Percentiles rank a stretch among this genome's conserved stretches.
These are phyloP conservation scores for Heracleum sosnowskyi DNA, from an alignment of 129 eudicot species.

Conservation along the genomic window DNA sequence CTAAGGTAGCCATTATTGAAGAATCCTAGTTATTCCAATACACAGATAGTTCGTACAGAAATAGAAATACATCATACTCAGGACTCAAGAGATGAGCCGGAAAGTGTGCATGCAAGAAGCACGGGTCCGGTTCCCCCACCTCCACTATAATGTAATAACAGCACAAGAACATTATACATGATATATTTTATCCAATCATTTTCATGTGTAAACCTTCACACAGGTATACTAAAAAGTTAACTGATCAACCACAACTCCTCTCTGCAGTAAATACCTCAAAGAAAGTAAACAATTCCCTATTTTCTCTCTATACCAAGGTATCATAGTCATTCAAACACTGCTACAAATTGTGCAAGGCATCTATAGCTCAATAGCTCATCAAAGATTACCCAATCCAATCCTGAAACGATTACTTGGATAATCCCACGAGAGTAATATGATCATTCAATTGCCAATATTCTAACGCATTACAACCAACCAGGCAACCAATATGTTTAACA, in stretches of 20 bases:
- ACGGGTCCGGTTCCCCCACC: too few species aligned
- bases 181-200: background rate
- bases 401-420: background rate
- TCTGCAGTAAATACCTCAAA: background rate
- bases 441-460: background rate
- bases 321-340: constrained; percentile 11
- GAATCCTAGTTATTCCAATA: too few species aligned
- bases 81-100: too few species aligned
- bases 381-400: background rate
- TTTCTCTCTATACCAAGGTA: constrained; percentile 28
- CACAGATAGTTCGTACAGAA: too few species aligned
- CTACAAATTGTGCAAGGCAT: constrained; percentile 18
- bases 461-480: background rate
- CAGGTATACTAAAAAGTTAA: constrained; percentile 1
- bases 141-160: background rate
- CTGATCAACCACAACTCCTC: background rate
- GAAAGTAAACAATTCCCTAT: constrained; percentile 10
- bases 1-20: too few species aligned
- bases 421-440: background rate
- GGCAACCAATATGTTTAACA: background rate
- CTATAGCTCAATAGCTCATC: constrained; percentile 1
- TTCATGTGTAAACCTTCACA: background rate
- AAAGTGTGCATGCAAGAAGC: too few species aligned
- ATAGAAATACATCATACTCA: too few species aligned
- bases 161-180: background rate